Evolutionary conservation across 2,329 filamentous ascomycete species (phyloP).

Genomic region (Exserohilum turcica): DNA sequence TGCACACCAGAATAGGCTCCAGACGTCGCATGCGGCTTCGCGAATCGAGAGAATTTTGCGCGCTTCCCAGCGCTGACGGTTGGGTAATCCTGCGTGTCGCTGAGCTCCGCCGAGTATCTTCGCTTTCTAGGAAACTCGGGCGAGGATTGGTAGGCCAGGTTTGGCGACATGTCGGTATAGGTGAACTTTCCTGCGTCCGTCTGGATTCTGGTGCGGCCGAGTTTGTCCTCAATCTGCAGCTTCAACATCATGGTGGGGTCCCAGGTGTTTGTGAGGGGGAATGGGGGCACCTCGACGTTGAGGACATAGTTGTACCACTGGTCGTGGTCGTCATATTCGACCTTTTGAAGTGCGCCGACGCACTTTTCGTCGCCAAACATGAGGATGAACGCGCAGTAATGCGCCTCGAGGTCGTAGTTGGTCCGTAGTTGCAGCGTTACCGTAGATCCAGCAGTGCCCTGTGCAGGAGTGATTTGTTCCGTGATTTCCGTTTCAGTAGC

Average conservation of each 20-base stretch:
- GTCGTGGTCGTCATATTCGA: constrained; percentile 62
- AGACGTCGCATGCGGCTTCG: constrained; percentile 40
- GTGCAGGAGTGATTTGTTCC: constrained; percentile 66
- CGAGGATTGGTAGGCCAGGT: constrained; percentile 39
- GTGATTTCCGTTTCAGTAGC: constrained; percentile 62
- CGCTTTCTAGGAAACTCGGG: constrained; percentile 39
- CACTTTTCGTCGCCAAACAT: constrained; percentile 80
- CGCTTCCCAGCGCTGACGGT: constrained; percentile 45
- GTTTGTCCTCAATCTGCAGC: constrained; percentile 64
- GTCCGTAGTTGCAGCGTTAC: constrained; percentile 76
- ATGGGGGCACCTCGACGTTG: constrained; percentile 72
- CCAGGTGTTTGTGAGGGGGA: constrained; percentile 61
- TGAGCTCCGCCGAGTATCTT: constrained; percentile 40
- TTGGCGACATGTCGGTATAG: constrained; percentile 58
- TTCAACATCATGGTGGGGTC: constrained; percentile 63
- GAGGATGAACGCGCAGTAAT: constrained; percentile 64
- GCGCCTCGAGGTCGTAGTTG: constrained; percentile 71
- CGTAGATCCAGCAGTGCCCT: constrained; percentile 71
- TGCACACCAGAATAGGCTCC: constrained; percentile 42
- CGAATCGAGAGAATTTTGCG: constrained; percentile 44
- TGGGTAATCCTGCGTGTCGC: constrained; percentile 34
- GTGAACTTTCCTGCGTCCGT: constrained; percentile 66
- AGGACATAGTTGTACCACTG: constrained; percentile 72
- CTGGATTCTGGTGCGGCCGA: constrained; percentile 56
- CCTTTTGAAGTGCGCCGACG: constrained; percentile 67